Evolutionary conservation across 2,329 filamentous ascomycete genomes (phyloP), one percentile per base, ranked within the genome.

Genomic region (Ceratocystiopsis sp.): DNA sequence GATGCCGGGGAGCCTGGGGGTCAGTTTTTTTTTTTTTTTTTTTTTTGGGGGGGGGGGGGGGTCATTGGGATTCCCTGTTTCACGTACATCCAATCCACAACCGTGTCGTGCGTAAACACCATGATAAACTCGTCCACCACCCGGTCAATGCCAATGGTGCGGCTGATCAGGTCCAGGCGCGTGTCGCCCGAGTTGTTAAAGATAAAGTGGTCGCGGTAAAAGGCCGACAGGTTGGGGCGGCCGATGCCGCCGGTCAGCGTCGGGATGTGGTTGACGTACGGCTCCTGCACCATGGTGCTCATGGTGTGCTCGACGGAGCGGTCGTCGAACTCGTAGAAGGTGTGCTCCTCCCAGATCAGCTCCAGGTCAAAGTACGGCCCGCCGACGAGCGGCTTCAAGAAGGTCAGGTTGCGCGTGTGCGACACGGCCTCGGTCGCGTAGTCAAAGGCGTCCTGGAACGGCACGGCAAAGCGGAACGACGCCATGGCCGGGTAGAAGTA

Each of bases 231-330:
- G 1, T 61, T 60, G 2, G 63, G 60, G 16, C 81, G 69, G 0
- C 82, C 82, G 33, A 85, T 68, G 1, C 82, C 83, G 2, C 82
- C 82, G 0, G 76, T 78, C 48, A 48, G 29, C 0, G 80, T 84
- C 0, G 80, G 78, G 2, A 85, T 66, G 54, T 86, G 79, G 54
- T 86, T 86, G 1, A 43, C 42, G 7, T 86, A 85, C 2, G 81
- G 82, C 55, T 84, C 75, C 40, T 77, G 67, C 2, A 85, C 80
- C 81, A 87, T 86, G 0, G 81, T 86, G n/a, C 66, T 67, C 81
- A 87, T 86, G 0, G 81, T 87, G 49, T 75, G 71, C 48, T 75
- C 74, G 0, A 84, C 80, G 2, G 73, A 73, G 12, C 80, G 68
- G 44, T 77, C 73, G 1, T 59, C 73, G 55, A 87, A 87, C 54